These are phyloP conservation scores for Haplosporangium gracile DNA, from an alignment of 192 early-diverging fungal genomes.

Conservation along the genomic window DNA sequence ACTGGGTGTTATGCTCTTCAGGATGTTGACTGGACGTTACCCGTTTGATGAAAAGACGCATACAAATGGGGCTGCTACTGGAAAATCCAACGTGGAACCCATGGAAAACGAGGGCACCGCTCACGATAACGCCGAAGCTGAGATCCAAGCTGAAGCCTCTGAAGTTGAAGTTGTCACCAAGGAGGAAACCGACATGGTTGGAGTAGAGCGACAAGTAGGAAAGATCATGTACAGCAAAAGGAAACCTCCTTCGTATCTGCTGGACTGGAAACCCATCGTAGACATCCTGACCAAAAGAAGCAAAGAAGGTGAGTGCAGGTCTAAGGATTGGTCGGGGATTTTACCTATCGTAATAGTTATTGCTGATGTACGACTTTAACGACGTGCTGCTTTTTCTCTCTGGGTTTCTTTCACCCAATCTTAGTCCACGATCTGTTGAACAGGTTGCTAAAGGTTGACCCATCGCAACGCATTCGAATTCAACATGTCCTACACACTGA, in stretches of 20 bases:
- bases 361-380: background rate
- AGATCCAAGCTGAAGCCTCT: background rate
- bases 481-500: slow-evolving; percentile 7
- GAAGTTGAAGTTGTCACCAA: background rate
- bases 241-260: background rate
- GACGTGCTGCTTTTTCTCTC: background rate
- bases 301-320: background rate
- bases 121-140: background rate
- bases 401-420: background rate
- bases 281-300: slow-evolving; percentile 10
- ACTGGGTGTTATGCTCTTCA: slow-evolving; percentile 36
- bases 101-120: background rate
- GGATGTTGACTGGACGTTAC: slow-evolving; percentile 25
- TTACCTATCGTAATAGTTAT: background rate
- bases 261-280: background rate
- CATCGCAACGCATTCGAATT: slow-evolving; percentile 27
- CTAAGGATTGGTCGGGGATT: too few species aligned
- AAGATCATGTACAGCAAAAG: background rate
- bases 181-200: background rate
- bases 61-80: background rate
- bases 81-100: background rate
- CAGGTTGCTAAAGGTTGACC: slow-evolving; percentile 17
- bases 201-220: background rate
- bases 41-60: slow-evolving; percentile 14
- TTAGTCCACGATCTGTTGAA: slow-evolving; percentile 18